Evolutionary conservation across 345 rosid species (phyloP), one percentile per base, ranked within the genome.

Genomic region (Odontarrhena argentea): DNA sequence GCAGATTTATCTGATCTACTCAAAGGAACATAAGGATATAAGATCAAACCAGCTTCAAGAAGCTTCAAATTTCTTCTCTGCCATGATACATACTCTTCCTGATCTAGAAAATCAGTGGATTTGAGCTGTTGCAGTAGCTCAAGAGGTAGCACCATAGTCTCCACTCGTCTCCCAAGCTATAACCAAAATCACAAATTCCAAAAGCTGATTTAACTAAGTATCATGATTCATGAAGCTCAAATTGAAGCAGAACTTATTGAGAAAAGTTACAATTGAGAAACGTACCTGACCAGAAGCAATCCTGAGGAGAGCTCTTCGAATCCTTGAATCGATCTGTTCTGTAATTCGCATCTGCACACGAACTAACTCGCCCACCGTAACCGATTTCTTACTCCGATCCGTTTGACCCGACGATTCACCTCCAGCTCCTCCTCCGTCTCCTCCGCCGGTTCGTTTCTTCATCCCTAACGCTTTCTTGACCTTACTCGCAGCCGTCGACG

Each of bases 381-480:
- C 84, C 8, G 88, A 83, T 63, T 77, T 84, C 77, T 76, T 84
- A 18, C 11, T 70, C 60, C 66, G 68, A 74, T 81, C 77, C 60
- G 68, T 50, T 48, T 66, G 75, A 47, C 65, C 76, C 67, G 44
- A 43, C 22, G 83, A 68, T 15, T 71, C 85, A 8, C 62, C 80
- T 37, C 69, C 79, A 9, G 47, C 71, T 32, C 56, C 71, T 45
- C 63, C 74, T 34, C 54, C 71, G 37, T 57, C 71, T 45, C 63
- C 74, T 34, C 54, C 76, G 25, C 41, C 55, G 67, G 11, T 62
- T 62, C 60, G 63, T 58, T 84, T 78, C 79, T 87, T 94, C 85
- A 94, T 60, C 54, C 99, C 97, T 18, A 94, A 76, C 28, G 96
- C 96, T 75, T 91, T 91, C 85, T 91, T 94, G 71, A 94, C 92